These are phyloP conservation scores for Nothophaeocryptopus gaeumannii DNA, from an alignment of 2,329 filamentous ascomycete species.

Conservation along the genomic window DNA sequence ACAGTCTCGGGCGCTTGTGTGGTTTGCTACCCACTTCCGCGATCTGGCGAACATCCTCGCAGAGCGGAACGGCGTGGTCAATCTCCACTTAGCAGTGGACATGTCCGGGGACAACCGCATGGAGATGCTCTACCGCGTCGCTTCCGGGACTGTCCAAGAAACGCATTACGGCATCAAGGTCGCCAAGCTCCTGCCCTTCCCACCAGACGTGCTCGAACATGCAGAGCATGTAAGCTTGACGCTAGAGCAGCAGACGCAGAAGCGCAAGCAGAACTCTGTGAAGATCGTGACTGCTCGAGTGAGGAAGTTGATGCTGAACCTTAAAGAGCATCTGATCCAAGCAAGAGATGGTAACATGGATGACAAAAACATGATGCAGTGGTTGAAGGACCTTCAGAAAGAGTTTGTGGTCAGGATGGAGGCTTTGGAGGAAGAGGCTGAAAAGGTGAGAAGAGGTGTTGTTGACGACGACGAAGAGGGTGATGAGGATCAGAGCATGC, in stretches of 20 bases:
- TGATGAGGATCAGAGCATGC: background rate
- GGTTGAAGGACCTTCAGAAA: conserved; percentile 65
- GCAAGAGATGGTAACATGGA: conserved; percentile 64
- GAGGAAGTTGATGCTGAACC: conserved; percentile 68
- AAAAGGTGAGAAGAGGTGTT: background rate
- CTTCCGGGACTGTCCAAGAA: conserved; percentile 66
- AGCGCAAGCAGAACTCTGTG: conserved; percentile 58
- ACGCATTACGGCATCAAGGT: conserved; percentile 81
- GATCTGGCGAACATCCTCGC: conserved; percentile 75
- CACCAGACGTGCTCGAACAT: conserved; percentile 61
- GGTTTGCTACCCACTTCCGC: conserved; percentile 91
- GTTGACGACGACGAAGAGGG: conserved; percentile 7
- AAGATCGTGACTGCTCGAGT: conserved; percentile 60
- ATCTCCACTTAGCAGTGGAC: conserved; percentile 75
- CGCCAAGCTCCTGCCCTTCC: conserved; percentile 71
- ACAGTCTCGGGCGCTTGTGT: conserved; percentile 72
- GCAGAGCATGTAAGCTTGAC: conserved; percentile 65
- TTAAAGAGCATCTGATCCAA: conserved; percentile 71
- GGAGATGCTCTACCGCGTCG: conserved; percentile 84
- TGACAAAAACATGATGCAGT: conserved; percentile 59
- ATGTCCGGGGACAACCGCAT: conserved; percentile 55
- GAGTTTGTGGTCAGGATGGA: conserved; percentile 75
- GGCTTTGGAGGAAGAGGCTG: conserved; percentile 55
- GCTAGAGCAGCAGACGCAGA: conserved; percentile 58
- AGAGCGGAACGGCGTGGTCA: conserved; percentile 74